Evolutionary conservation across 2,329 filamentous ascomycete species (phyloP).

Genomic region (Penicillium sp.): DNA sequence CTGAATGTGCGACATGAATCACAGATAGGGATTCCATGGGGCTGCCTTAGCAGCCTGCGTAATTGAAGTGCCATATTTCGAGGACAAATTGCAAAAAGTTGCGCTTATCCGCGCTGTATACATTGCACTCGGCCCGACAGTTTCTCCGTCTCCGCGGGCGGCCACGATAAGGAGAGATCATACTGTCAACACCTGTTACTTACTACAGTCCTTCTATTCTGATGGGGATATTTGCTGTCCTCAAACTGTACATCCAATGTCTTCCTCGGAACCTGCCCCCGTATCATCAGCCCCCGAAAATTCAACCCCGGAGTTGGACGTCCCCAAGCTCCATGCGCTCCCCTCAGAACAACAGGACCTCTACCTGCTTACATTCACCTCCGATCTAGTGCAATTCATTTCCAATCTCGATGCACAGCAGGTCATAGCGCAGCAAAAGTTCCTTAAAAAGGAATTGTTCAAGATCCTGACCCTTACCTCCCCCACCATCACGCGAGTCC

Average conservation of each 20-base stretch:
- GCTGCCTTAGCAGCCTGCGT: constrained; percentile 18
- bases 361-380: constrained; percentile 83
- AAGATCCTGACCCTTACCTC: constrained; percentile 80
- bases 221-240: constrained; percentile 11
- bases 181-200: constrained; percentile 6
- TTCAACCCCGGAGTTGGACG: constrained; percentile 64
- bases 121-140: constrained; percentile 24
- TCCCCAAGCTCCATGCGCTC: constrained; percentile 80
- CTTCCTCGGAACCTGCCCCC: constrained; percentile 33
- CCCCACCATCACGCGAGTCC: constrained; percentile 78
- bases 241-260: constrained; percentile 30
- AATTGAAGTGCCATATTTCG: constrained; percentile 25
- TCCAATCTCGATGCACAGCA: constrained; percentile 65
- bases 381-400: constrained; percentile 76
- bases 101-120: constrained; percentile 7
- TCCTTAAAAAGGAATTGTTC: constrained; percentile 89
- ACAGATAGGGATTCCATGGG: constrained; percentile 13
- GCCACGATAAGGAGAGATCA: constrained; percentile 23
- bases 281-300: constrained; percentile 34
- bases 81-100: not conserved
- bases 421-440: constrained; percentile 81
- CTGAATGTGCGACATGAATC: constrained; percentile 44
- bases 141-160: constrained; percentile 31
- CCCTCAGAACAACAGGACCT: constrained; percentile 94
- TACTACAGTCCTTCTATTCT: constrained; percentile 4